Evolutionary conservation across 805 yeast genomes (phyloP).

Genomic region (Sugiyamaella smithiae): DNA sequence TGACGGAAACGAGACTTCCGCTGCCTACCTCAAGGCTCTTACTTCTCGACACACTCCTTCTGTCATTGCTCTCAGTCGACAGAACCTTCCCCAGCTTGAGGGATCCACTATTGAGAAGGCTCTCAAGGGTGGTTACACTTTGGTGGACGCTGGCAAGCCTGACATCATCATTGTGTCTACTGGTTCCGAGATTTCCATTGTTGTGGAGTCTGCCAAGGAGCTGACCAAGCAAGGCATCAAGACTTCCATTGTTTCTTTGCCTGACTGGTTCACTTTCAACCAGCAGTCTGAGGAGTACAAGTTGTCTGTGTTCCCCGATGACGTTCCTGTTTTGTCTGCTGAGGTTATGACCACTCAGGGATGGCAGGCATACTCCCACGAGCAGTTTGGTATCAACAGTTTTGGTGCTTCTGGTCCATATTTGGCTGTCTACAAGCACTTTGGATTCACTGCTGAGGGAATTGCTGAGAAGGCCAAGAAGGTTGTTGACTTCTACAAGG

Average conservation of each 20-base stretch:
- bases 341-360: conserved; percentile 91
- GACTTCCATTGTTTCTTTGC: conserved; percentile 85
- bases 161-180: conserved; percentile 80
- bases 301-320: conserved; percentile 89
- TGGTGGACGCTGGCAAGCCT: conserved; percentile 55
- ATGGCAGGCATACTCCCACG: conserved; percentile 94
- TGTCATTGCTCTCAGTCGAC: conserved; percentile 72
- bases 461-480: conserved; percentile 80
- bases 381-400: conserved; percentile 91
- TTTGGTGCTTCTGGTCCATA: conserved; percentile 97
- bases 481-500: conserved; percentile 81
- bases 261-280: conserved; percentile 90
- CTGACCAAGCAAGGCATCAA: conserved; percentile 62
- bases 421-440: conserved; percentile 72
- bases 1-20: conserved; percentile 52
- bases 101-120: conserved; percentile 93
- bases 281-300: conserved; percentile 75
- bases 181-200: conserved; percentile 89
- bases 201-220: conserved; percentile 77
- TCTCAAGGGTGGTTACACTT: conserved; percentile 88
- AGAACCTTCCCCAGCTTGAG: conserved; percentile 83
- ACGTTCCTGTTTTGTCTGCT: conserved; percentile 86
- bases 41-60: conserved; percentile 61
- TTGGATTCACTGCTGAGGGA: conserved; percentile 92
- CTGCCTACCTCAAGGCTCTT: conserved; percentile 57